These are phyloP conservation scores for Fistulina hepatica DNA, from an alignment of 1,284 basidiomycete species.

Conservation along the genomic window DNA sequence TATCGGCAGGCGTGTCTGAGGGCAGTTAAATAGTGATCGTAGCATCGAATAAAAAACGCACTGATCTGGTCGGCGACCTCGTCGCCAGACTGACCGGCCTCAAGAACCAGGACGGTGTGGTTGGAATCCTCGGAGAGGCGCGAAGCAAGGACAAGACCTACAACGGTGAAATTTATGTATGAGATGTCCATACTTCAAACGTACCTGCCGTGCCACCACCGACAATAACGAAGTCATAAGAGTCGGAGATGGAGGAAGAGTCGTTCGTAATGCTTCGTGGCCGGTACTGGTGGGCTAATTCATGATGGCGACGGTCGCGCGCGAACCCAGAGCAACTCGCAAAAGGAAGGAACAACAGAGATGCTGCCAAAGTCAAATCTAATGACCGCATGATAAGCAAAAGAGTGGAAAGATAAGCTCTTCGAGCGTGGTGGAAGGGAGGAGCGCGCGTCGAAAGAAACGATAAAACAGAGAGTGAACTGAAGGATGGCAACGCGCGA, in stretches of 20 bases:
- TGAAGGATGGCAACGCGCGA: no score
- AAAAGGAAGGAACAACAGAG: neutral
- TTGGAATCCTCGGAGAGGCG: conserved; percentile 12
- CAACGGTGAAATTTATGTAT: neutral
- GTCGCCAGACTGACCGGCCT: conserved; percentile 12
- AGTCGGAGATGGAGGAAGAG: neutral
- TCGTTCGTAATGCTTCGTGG: conserved; percentile 1
- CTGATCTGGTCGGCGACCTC: conserved; percentile 11
- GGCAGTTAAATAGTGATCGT: neutral
- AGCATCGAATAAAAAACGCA: neutral
- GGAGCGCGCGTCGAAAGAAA: no score
- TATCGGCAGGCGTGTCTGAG: neutral
- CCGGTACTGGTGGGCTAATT: neutral
- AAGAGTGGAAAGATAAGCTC: no score
- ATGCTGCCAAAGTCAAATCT: neutral
- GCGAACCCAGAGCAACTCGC: conserved; percentile 2
- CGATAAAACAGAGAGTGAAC: no score
- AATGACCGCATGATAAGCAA: neutral
- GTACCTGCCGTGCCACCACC: conserved; percentile 12
- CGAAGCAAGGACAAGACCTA: conserved; percentile 12
- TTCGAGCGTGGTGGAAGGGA: no score
- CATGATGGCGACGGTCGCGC: neutral
- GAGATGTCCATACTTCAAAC: no score
- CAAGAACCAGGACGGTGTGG: conserved; percentile 13
- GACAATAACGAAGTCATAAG: conserved; percentile 14